These are phyloP conservation scores for Piper longum DNA, from an alignment of 164 flowering plant genomes.

Conservation along the genomic window DNA sequence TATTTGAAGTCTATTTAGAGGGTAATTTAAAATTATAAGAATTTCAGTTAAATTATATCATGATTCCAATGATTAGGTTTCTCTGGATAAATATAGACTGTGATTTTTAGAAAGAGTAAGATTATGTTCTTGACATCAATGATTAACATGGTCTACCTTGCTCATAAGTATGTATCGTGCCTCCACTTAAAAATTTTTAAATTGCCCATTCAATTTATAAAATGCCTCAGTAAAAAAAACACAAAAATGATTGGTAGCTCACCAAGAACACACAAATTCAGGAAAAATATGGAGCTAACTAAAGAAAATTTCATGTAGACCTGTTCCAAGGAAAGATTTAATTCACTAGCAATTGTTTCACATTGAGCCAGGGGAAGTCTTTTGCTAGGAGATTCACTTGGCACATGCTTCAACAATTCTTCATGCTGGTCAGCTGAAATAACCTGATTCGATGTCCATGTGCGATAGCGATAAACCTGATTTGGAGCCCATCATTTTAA, in stretches of 20 bases:
- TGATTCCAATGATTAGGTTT: too few relatives aligned
- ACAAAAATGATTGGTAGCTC: background rate
- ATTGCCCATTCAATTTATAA: too few relatives aligned
- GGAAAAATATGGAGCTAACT: background rate
- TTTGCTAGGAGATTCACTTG: slow-evolving; percentile 27
- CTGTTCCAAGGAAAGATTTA: slow-evolving; percentile 73
- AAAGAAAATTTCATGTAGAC: slow-evolving; percentile 18
- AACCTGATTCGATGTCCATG: slow-evolving; percentile 71
- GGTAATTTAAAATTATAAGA: too few relatives aligned
- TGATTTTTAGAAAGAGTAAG: too few relatives aligned
- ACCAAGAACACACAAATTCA: background rate
- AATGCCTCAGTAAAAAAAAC: background rate
- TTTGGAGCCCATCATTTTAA: background rate
- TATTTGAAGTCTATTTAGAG: too few relatives aligned
- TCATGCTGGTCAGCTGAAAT: slow-evolving; percentile 86
- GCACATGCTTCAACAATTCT: slow-evolving; percentile 48
- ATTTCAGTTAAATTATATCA: too few relatives aligned
- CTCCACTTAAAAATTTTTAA: too few relatives aligned
- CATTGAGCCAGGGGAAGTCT: slow-evolving; percentile 55
- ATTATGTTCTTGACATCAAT: too few relatives aligned
- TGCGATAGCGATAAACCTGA: slow-evolving; percentile 47
- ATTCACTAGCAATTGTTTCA: slow-evolving; percentile 64
- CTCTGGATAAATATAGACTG: too few relatives aligned
- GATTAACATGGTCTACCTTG: too few relatives aligned
- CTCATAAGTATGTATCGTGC: too few relatives aligned